Base-by-base conservation (phyloP, 1,284 basidiomycete species). In the Apiotrichum brassicae region DNA sequence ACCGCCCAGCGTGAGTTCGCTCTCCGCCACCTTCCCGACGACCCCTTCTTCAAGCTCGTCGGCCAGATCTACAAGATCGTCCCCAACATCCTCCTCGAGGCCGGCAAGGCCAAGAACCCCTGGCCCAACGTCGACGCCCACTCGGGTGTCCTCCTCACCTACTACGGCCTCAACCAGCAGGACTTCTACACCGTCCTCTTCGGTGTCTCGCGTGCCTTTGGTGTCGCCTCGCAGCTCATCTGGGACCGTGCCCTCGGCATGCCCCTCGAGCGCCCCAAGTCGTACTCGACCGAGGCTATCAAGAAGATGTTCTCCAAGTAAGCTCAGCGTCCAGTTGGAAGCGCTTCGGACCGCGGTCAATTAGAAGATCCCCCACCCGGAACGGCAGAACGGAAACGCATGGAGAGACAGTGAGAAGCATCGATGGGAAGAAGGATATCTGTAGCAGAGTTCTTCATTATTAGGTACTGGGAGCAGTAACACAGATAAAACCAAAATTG, bases 161-260 rank as follows among this genome's bases (percentile, higher is more conserved):
- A 94, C 67, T 74, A 73, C 65, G 75, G 89, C 51, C 77, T 91
- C 54, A 79, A 81, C 62, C 83, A 93, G 73, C 91, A 92, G 84
- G 81, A 88, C 70, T 94, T 86, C 79, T 94, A 94, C 79, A 95
- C 90, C 56, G 92, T 95, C 56, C 81, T 97, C 57, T 97, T 97
- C 74, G 93, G 93, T 80, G 90, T 97, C 42, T 94, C 91, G 26
- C 84, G 89, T 70, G 88, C 89, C 14, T 87, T 92, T 62, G 89
- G 89, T 79, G 88, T 91, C 51, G 82, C 84, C 49, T 83, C 89
- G 37, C 88, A 91, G 71, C 79, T 91, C 62, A 89, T 91, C 68
- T 95, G 90, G 88, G 92, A 95, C 74, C 88, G 93, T 75, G 92
- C 88, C 38, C 85, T 93, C 65, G 91, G 90, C 76, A 71, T 72